A percentile compares a stretch with the other conserved stretches of the same genome.
Evolutionary conservation across 2,329 filamentous ascomycete species (phyloP).

Genomic region (Helotiales sp.): DNA sequence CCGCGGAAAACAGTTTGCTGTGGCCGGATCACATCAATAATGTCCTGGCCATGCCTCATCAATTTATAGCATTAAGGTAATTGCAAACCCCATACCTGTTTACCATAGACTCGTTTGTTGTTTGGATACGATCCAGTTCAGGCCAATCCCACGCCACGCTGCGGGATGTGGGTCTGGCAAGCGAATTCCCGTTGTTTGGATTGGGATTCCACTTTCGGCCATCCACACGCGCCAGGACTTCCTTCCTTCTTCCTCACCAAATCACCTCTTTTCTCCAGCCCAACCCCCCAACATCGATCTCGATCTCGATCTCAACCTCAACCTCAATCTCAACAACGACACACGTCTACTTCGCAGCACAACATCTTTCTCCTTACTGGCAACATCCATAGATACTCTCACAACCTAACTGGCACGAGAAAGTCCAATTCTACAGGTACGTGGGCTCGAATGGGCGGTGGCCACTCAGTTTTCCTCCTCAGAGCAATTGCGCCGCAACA

Average conservation of each 20-base stretch:
- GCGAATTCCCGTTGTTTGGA: conserved; percentile 8
- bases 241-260: not conserved
- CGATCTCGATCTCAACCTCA: not conserved
- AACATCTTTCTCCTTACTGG: not conserved
- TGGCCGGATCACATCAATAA: no score
- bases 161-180: not conserved
- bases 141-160: no score
- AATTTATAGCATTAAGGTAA: no score
- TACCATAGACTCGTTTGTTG: no score
- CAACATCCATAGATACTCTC: not conserved
- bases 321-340: not conserved
- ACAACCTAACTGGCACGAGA: not conserved
- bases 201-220: no score
- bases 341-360: not conserved
- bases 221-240: no score
- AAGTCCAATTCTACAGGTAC: not conserved
- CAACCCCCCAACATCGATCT: not conserved
- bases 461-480: no score
- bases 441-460: not conserved
- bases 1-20: no score
- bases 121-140: no score
- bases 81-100: no score
- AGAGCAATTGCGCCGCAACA: no score
- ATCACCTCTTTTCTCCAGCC: not conserved
- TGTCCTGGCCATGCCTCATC: no score